Evolutionary conservation across 2,329 filamentous ascomycete species (phyloP), one percentile per base, ranked within the genome.

Genomic region (Botrytis tulipae): DNA sequence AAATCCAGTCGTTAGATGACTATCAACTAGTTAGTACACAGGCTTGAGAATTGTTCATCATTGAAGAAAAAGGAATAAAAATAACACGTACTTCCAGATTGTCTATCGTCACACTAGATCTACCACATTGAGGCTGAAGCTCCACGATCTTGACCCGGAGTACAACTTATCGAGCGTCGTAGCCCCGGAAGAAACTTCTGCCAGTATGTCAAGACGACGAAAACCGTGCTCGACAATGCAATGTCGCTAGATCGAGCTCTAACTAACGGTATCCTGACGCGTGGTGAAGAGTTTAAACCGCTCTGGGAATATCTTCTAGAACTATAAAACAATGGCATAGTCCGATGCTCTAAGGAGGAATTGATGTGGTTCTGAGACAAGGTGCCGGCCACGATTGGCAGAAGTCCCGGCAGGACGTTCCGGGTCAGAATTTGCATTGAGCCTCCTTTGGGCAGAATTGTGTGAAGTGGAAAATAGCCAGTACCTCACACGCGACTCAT

Each of bases 21-120:
- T 51, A n/a, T n/a, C 1, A 4, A 51, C 0, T 16, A 6, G 25
- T 51, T 51, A n/a, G 25, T 51, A 51, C 5, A n/a, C 12, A 14
- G 0, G 5, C 25, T 3, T 51, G 25, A 14, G 12, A n/a, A 12
- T 51, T 51, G 10, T 0, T 4, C 1, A 3, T 14, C 10, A 51
- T 51, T 14, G 22, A 14, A 51, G 25, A 22, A n/a, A 6, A 44
- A 42, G 42, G 42, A 20, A 20, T 7, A 44, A 20, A 51, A n/a
- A 6, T 14, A 5, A 7, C 3, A n/a, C 48, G 1, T 51, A 51
- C 48, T n/a, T 51, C 48, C 25, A n/a, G 25, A 51, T 25, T 16
- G 5, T n/a, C 12, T 51, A 9, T 22, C 25, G 4, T 12, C 9
- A 14, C 48, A 51, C 4, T 14, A 25, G 0, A 51, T 14, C 48